Conservation (phyloP, 2,329 filamentous ascomycete species). For the Aspergillus aculeatus region DNA sequence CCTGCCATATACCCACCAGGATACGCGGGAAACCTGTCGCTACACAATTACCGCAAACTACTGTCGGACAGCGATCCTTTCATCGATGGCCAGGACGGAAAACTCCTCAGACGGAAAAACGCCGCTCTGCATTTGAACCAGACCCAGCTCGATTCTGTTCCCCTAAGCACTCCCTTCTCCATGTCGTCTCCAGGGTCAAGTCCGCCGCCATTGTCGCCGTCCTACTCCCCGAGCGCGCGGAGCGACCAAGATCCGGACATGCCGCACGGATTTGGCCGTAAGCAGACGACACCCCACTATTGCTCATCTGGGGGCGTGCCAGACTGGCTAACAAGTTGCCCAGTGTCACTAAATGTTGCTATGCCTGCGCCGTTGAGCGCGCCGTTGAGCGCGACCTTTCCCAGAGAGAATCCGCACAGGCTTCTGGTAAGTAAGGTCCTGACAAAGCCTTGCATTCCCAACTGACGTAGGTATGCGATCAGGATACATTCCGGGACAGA, state of each 20-base stretch:
- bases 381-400: conserved; percentile 1
- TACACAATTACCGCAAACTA: conserved; percentile 39
- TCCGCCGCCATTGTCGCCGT: conserved; percentile 39
- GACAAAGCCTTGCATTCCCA: neutral
- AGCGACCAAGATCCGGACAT: conserved; percentile 32
- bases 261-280: conserved; percentile 23
- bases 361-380: neutral
- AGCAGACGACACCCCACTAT: conserved; percentile 5
- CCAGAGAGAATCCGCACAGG: conserved; percentile 14
- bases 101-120: conserved; percentile 34
- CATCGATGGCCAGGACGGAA: conserved; percentile 26
- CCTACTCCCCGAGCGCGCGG: conserved; percentile 35
- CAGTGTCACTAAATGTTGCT: conserved; percentile 15
- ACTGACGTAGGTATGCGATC: neutral
- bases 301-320: neutral
- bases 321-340: conserved; percentile 1
- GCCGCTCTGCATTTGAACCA: conserved; percentile 34
- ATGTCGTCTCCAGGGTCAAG: conserved; percentile 26
- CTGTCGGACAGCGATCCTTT: conserved; percentile 29
- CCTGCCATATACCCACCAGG: conserved; percentile 7
- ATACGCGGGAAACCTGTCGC: conserved; percentile 22
- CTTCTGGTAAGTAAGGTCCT: conserved; percentile 16
- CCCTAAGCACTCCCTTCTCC: neutral
- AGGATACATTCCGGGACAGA: conserved; percentile 36
- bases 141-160: neutral